Conservation (phyloP, 768 basidiomycete species). For the Postia placenta region DNA sequence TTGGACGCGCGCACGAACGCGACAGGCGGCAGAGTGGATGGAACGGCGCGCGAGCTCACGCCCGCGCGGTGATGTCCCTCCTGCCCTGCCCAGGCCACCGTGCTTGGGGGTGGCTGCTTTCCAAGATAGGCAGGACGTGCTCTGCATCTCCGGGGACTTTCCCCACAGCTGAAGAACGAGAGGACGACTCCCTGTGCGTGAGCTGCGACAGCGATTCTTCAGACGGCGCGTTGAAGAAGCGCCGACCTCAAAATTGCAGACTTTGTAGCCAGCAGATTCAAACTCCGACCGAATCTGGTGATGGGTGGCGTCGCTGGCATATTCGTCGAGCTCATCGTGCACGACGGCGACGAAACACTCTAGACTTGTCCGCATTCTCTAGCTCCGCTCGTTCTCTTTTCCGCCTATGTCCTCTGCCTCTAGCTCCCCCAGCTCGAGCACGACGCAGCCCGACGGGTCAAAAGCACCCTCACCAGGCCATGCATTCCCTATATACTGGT, state of each 20-base stretch:
- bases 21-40: conserved; percentile 26
- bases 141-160: conserved; percentile 93
- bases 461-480: not conserved
- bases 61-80: conserved; percentile 25
- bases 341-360: too few relatives aligned
- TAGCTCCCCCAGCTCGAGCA: not conserved
- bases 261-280: not conserved
- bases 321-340: not conserved
- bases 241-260: not conserved
- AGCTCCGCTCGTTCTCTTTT: not conserved
- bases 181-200: conserved; percentile 55
- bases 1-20: conserved; percentile 49
- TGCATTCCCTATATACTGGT: conserved; percentile 7
- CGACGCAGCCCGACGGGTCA: not conserved
- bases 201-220: conserved; percentile 88
- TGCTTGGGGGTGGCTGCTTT: conserved; percentile 74
- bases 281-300: not conserved
- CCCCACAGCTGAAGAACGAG: conserved; percentile 68
- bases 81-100: conserved; percentile 53
- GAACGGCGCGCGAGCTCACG: conserved; percentile 34
- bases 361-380: not conserved
- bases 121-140: conserved; percentile 43
- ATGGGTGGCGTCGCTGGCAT: not conserved
- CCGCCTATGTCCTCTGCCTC: not conserved
- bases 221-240: conserved; percentile 41